Conservation (phyloP, 352 stramenopile species). For the Aphanomyces euteiches region DNA sequence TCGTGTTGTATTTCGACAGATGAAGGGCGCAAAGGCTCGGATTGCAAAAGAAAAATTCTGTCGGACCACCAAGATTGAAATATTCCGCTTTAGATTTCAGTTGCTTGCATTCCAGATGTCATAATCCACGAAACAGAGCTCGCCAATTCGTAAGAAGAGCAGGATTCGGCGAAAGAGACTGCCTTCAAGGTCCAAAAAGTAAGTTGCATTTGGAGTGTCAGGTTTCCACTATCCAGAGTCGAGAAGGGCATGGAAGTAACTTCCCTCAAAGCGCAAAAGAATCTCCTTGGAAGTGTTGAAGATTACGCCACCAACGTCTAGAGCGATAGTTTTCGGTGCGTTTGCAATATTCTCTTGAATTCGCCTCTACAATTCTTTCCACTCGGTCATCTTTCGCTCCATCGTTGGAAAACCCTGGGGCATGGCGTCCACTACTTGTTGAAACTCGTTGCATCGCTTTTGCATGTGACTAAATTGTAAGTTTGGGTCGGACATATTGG, state of each 20-base stretch:
- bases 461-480: too few species aligned
- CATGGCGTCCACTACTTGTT: not conserved
- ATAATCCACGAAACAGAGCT: slow-evolving; percentile 15
- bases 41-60: too few species aligned
- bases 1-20: too few species aligned
- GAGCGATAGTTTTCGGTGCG: slow-evolving; percentile 4
- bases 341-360: not conserved
- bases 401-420: not conserved
- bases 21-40: too few species aligned
- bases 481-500: too few species aligned
- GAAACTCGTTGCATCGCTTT: not conserved
- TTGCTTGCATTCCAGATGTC: not conserved
- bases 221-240: slow-evolving; percentile 25
- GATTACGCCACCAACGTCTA: slow-evolving; percentile 22
- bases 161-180: slow-evolving; percentile 21
- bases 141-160: slow-evolving; percentile 23
- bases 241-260: slow-evolving; percentile 24
- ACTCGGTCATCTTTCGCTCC: not conserved
- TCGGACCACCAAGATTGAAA: too few species aligned
- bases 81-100: not conserved
- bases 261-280: slow-evolving; percentile 20
- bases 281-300: slow-evolving; percentile 23
- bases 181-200: slow-evolving; percentile 26
- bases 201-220: not conserved
- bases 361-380: not conserved